Evolutionary conservation across 306 rosid species (phyloP).

Genomic region (Vicia sativa): DNA sequence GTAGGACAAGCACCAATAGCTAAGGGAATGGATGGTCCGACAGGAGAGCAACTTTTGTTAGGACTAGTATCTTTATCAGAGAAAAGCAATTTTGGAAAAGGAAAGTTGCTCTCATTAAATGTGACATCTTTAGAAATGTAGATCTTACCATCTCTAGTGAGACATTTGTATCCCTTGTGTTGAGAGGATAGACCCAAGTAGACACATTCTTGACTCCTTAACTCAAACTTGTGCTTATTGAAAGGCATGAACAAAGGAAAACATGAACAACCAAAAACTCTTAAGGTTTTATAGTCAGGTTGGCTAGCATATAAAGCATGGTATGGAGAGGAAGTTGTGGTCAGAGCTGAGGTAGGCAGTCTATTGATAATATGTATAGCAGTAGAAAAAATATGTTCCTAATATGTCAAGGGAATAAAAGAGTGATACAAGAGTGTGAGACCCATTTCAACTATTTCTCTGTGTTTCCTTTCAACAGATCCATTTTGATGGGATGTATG

Average conservation of each 20-base stretch:
- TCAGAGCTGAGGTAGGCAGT: too few species aligned
- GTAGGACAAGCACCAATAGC: fast-evolving
- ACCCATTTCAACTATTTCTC: not conserved
- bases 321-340: not conserved
- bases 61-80: not conserved
- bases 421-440: not conserved
- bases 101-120: not conserved
- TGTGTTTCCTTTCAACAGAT: not conserved
- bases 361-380: not conserved
- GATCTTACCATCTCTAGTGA: not conserved
- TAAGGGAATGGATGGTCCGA: not conserved
- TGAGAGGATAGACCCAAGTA: not conserved
- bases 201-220: not conserved
- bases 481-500: not conserved
- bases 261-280: not conserved
- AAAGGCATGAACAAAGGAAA: not conserved
- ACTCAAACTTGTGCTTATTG: too few species aligned
- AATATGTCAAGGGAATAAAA: not conserved
- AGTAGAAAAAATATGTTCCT: not conserved
- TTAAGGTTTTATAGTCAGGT: not conserved
- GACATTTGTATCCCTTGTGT: not conserved
- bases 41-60: not conserved
- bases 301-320: not conserved
- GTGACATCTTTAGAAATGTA: not conserved
- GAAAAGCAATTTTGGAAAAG: not conserved